A percentile compares a stretch with the other conserved stretches of the same genome.
Evolutionary conservation across 2,329 filamentous ascomycete genomes (phyloP).

Genomic region (Xylariaceae sp.): DNA sequence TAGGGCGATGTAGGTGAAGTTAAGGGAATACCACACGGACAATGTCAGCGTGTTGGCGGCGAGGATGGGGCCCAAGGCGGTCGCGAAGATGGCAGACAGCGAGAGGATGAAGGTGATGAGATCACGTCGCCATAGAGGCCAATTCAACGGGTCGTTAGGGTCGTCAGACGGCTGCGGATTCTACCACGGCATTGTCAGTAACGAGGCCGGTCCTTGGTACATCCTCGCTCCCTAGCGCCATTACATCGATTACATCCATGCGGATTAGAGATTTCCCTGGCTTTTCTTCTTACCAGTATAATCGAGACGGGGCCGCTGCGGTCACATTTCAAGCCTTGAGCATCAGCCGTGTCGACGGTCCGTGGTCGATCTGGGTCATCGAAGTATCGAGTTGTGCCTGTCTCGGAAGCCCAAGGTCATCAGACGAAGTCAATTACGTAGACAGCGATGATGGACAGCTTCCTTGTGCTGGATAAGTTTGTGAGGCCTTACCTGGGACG

Average conservation of each 20-base stretch:
- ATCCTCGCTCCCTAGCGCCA: too few species aligned
- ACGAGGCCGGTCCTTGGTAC: not conserved
- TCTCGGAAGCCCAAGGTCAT: conserved; percentile 6
- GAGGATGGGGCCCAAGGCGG: conserved; percentile 78
- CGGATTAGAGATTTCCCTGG: not conserved
- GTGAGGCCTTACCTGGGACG: conserved; percentile 62
- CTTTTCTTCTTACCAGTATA: conserved; percentile 58
- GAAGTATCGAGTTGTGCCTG: conserved; percentile 61
- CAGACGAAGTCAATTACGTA: not conserved
- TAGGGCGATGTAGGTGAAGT: conserved; percentile 73
- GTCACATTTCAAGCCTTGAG: conserved; percentile 65
- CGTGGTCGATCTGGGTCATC: conserved; percentile 51
- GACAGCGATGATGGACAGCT: not conserved
- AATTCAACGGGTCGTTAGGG: conserved; percentile 81
- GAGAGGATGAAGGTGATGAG: conserved; percentile 74
- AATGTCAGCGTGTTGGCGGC: conserved; percentile 83
- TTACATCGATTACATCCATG: not conserved
- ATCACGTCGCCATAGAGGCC: conserved; percentile 84
- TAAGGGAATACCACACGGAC: conserved; percentile 58
- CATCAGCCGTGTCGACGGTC: conserved; percentile 30
- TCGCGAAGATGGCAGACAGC: conserved; percentile 75
- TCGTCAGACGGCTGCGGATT: conserved; percentile 84
- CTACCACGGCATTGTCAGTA: conserved; percentile 29
- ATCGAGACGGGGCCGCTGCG: conserved; percentile 61
- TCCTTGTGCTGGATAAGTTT: not conserved